Conservation (phyloP, 495 filamentous ascomycete species). For the Lasiosphaeria hispida region DNA sequence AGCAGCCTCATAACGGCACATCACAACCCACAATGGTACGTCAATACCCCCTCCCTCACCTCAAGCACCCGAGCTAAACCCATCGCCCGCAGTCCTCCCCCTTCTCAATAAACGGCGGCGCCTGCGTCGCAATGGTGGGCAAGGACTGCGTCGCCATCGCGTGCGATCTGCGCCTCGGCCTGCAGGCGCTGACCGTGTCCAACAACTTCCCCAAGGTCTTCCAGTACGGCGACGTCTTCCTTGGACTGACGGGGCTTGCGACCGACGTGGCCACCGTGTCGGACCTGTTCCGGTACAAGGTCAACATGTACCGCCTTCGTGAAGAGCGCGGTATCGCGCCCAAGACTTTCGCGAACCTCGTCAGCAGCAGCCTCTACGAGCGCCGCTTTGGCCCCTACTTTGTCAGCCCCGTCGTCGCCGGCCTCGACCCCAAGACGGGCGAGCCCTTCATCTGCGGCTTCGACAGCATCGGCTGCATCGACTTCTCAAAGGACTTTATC, state of each 20-base stretch:
- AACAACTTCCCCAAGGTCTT: slow-evolving; percentile 99
- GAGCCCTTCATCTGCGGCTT: slow-evolving; percentile 98
- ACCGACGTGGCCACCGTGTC: slow-evolving; percentile 93
- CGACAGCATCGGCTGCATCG: slow-evolving; percentile 98
- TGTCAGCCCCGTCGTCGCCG: slow-evolving; percentile 89
- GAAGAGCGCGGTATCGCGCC: slow-evolving; percentile 96
- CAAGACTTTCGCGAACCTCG: slow-evolving; percentile 92
- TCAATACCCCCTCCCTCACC: background rate
- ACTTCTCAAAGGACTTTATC: slow-evolving; percentile 99
- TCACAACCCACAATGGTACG: slow-evolving; percentile 29
- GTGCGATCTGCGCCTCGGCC: slow-evolving; percentile 95
- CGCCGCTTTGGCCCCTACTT: slow-evolving; percentile 94
- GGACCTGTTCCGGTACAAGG: slow-evolving; percentile 98
- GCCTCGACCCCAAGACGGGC: slow-evolving; percentile 85
- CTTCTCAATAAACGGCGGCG: slow-evolving; percentile 94
- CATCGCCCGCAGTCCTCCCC: slow-evolving; percentile 62
- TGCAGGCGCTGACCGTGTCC: slow-evolving; percentile 93
- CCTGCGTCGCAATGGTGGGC: slow-evolving; percentile 96
- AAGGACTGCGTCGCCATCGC: slow-evolving; percentile 99
- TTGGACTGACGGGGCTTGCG: slow-evolving; percentile 94
- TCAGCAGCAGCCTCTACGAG: slow-evolving; percentile 88
- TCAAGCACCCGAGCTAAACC: background rate
- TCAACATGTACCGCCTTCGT: slow-evolving; percentile 98
- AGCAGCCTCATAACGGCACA: slow-evolving; percentile 1
- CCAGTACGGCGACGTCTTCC: slow-evolving; percentile 91